These are phyloP conservation scores for Exophiala bonariae DNA, from an alignment of 2,329 filamentous ascomycete species.

Conservation along the genomic window DNA sequence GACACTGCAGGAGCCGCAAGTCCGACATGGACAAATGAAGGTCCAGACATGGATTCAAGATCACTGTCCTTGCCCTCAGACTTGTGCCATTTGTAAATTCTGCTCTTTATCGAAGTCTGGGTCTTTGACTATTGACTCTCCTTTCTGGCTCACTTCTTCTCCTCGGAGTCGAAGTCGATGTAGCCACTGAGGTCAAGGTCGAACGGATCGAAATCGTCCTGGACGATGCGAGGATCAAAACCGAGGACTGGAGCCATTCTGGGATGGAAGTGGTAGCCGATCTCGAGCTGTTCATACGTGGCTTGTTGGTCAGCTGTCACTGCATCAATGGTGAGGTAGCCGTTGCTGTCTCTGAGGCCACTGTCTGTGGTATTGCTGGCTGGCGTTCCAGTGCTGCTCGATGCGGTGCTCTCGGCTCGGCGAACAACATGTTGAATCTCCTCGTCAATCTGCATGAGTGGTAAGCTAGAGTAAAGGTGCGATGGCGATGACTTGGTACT, in stretches of 20 bases:
- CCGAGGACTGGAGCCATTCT: constrained; percentile 18
- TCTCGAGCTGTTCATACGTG: constrained; percentile 21
- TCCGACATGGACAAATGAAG: no score
- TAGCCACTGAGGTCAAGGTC: constrained; percentile 24
- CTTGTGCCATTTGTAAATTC: no score
- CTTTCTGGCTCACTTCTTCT: no score
- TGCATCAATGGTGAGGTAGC: constrained; percentile 21
- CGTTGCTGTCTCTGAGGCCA: constrained; percentile 11
- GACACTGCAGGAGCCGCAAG: no score
- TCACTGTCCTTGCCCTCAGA: no score
- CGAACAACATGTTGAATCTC: background rate
- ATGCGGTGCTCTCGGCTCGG: no score
- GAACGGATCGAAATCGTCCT: constrained; percentile 31
- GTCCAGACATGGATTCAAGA: no score
- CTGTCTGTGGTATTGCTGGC: background rate
- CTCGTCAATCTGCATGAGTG: background rate
- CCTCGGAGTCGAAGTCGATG: constrained; percentile 36
- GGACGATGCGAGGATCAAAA: constrained; percentile 31
- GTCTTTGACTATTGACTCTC: no score
- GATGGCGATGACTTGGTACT: no score
- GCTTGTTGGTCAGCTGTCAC: constrained; percentile 25
- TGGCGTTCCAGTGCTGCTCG: background rate
- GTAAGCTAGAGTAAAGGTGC: no score
- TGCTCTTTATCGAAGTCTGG: no score
- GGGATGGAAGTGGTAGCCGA: constrained; percentile 31